phyloP scores from a whole-genome alignment of 2,329 filamentous ascomycete genomes.

The Aspergillus nomiae region DNA sequence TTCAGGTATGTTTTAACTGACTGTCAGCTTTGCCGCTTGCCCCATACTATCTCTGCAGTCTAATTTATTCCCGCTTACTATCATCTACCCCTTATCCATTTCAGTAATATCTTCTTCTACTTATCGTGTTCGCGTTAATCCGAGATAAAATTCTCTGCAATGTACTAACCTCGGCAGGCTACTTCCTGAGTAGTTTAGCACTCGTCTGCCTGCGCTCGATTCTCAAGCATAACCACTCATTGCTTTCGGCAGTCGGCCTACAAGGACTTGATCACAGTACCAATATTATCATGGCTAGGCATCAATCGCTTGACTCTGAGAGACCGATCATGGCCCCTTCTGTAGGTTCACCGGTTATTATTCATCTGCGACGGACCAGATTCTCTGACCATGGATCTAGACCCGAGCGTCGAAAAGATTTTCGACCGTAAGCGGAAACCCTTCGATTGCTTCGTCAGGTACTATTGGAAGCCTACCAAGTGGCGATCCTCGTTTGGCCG shows the following conservation, averaged over 20 bases:
- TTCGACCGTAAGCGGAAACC: constrained; percentile 54
- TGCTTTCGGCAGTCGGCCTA: neutral
- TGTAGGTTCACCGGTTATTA: constrained; percentile 37
- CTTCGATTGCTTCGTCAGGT: constrained; percentile 49
- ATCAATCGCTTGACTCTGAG: constrained; percentile 55
- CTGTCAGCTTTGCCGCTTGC: neutral
- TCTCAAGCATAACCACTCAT: neutral
- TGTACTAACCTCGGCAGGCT: neutral
- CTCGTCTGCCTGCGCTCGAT: neutral
- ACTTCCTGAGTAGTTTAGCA: neutral
- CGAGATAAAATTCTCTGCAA: neutral
- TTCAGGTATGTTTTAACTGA: neutral
- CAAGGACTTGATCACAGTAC: neutral
- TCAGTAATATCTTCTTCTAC: neutral
- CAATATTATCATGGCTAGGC: constrained; percentile 35
- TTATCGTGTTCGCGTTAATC: neutral
- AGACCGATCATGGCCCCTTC: constrained; percentile 58
- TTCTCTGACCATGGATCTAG: constrained; percentile 27
- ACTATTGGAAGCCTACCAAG: constrained; percentile 43
- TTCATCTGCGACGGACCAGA: neutral
- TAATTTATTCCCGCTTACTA: constrained; percentile 1
- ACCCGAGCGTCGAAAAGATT: constrained; percentile 56
- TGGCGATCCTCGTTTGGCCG: constrained; percentile 57
- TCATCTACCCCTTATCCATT: neutral
- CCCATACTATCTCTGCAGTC: neutral